Conservation (phyloP, 495 filamentous ascomycete genomes). For the Viridothelium virens region DNA sequence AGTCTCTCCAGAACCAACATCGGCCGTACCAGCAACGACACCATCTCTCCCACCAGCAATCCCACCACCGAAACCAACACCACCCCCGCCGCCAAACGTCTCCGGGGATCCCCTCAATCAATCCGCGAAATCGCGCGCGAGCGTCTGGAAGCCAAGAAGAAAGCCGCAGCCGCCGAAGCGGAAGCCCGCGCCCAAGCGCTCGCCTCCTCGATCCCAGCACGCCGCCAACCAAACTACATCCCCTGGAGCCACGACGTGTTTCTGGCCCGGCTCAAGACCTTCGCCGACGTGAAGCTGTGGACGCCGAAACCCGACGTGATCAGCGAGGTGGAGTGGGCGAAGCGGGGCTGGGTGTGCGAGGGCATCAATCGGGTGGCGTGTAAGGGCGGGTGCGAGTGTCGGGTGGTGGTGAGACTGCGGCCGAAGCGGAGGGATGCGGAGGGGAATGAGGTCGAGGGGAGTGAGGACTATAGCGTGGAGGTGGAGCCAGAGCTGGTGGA, state of each 20-base stretch:
- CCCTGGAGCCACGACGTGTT: conserved; percentile 81
- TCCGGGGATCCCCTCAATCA: background rate
- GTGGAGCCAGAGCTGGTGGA: conserved; percentile 63
- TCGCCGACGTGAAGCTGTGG: conserved; percentile 85
- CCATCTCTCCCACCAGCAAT: background rate
- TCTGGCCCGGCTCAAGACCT: conserved; percentile 73
- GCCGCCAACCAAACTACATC: conserved; percentile 53
- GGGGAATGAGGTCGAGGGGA: conserved; percentile 50
- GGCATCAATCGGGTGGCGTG: conserved; percentile 77
- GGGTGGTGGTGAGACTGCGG: conserved; percentile 66
- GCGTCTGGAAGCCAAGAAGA: conserved; percentile 8
- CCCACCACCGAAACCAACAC: background rate
- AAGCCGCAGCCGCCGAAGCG: background rate
- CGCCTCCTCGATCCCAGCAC: background rate
- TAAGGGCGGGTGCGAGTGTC: conserved; percentile 66
- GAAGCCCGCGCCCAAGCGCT: background rate
- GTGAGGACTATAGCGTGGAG: conserved; percentile 22
- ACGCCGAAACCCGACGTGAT: conserved; percentile 69
- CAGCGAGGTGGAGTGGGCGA: conserved; percentile 92
- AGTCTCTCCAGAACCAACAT: conserved; percentile 19
- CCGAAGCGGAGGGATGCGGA: conserved; percentile 23
- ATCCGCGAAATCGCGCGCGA: conserved; percentile 5
- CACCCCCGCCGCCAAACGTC: background rate
- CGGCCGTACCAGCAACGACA: conserved; percentile 18
- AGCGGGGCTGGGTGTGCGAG: conserved; percentile 82